Base-by-base conservation (phyloP, 257 asterid genomes). In the Fraxinus quadrangulata region DNA sequence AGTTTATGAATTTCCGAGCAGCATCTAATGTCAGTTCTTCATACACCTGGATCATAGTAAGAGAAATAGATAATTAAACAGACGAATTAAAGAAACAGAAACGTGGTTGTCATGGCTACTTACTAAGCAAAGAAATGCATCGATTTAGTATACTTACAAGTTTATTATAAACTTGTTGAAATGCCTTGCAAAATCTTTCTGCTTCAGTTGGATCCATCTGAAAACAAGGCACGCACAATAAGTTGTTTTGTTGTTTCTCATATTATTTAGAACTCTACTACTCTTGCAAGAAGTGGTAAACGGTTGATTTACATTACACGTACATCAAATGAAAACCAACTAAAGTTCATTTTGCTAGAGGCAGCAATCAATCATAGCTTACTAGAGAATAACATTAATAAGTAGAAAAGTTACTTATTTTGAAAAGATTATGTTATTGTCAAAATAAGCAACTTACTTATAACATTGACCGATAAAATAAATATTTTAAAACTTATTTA, bases 201-300 rank as follows among this genome's bases (percentile, higher is more conserved):
- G 96, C 97, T 77, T 90, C 94, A 80, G 89, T 86, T 83, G 90
- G 80, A 49, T 91, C 94, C 83, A 92, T 81, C 97, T 90, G 78
- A 37, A 80, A 75, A 67, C 81, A 70, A 72, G 70, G 42, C 67
- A 49, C 14, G 26, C 37, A n/a, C 14, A 73, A 0, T 39, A 2
- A 23, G 6, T 47, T 23, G 56, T 14, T 72, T 75, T 33, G 78
- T 56, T 70, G 47, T 78, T 47, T 45, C 30, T 26, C 42, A 13
- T 61, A 11, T 11, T 23, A 61, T 61, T 61, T 23, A 9, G 34
- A 61, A 24, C 30, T 8, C 34, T 11, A 24, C 14, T 61, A 16
- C 11, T 24, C 17, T 61, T 56, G 66, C 68, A 61, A 61, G 68
- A 56, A 81, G 21, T 67, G 36, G 47, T 11, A 37, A 9, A 67